Conservation (phyloP, 148 eudicot genomes). For the Silene latifolia region DNA sequence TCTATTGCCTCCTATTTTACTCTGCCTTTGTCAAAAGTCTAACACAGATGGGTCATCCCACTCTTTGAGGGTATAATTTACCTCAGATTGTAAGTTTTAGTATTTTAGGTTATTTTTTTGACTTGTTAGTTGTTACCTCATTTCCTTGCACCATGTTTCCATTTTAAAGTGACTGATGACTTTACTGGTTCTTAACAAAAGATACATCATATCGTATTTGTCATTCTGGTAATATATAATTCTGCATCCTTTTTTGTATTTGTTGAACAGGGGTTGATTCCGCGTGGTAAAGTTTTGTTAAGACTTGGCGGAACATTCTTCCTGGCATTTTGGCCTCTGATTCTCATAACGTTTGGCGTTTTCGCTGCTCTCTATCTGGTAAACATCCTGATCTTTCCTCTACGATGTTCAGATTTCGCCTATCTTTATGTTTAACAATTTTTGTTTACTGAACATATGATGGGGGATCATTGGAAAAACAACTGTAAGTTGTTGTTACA, state of each 20-base stretch:
- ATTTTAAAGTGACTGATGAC: background rate
- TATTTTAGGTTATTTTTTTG: too few species aligned
- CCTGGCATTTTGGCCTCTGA: slow-evolving; percentile 85
- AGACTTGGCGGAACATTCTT: slow-evolving; percentile 82
- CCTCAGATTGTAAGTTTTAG: too few species aligned
- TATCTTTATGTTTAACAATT: background rate
- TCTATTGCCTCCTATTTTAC: too few species aligned
- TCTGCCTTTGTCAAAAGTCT: too few species aligned
- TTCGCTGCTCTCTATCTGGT: slow-evolving; percentile 80
- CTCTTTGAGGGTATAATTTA: too few species aligned
- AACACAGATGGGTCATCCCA: too few species aligned
- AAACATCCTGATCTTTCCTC: slow-evolving; percentile 22
- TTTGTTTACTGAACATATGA: background rate
- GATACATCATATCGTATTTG: background rate
- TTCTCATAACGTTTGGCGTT: slow-evolving; percentile 53
- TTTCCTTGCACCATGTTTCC: background rate
- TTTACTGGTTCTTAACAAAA: background rate
- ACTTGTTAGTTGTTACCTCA: too few species aligned
- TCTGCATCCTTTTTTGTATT: background rate
- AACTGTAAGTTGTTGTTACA: too few species aligned
- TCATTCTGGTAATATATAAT: background rate
- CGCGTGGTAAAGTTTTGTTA: slow-evolving; percentile 80
- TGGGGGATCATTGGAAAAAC: background rate
- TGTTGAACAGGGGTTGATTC: slow-evolving; percentile 70
- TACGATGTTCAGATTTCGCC: background rate